These are phyloP conservation scores for Lactarius sanguifluus DNA, from an alignment of 768 basidiomycete species.

Conservation along the genomic window DNA sequence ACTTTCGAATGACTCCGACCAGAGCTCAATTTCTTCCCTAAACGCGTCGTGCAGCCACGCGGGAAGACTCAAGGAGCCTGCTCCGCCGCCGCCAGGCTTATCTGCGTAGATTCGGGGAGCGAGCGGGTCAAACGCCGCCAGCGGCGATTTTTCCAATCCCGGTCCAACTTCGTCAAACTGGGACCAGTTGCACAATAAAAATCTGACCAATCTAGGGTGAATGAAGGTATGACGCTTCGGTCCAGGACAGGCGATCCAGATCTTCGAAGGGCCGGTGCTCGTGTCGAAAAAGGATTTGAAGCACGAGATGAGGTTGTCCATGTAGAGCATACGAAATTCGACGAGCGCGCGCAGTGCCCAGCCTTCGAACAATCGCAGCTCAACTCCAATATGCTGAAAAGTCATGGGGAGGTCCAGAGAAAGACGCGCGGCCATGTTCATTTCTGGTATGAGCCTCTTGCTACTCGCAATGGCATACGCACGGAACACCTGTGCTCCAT, in stretches of 20 bases:
- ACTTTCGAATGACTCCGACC: not conserved
- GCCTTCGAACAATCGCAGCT: not conserved
- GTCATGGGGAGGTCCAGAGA: slow-evolving; percentile 10
- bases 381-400: not conserved
- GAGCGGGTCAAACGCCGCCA: not conserved
- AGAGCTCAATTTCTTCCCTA: not conserved
- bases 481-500: not conserved
- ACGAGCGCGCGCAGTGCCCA: slow-evolving; percentile 2
- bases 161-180: no score
- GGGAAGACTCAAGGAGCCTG: not conserved
- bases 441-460: slow-evolving; percentile 1
- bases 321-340: not conserved
- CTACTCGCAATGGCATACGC: slow-evolving; percentile 7
- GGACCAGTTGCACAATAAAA: no score
- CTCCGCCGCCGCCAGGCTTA: not conserved
- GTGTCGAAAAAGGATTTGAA: not conserved
- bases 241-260: not conserved
- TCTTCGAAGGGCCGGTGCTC: not conserved
- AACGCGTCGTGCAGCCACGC: not conserved
- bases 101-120: not conserved
- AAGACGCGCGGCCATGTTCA: not conserved
- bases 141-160: not conserved
- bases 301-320: not conserved
- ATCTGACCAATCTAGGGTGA: no score
- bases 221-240: no score